Evolutionary conservation across 441 rosid genomes (phyloP), one percentile per base, ranked within the genome.

Genomic region (Aleurites moluccanus): DNA sequence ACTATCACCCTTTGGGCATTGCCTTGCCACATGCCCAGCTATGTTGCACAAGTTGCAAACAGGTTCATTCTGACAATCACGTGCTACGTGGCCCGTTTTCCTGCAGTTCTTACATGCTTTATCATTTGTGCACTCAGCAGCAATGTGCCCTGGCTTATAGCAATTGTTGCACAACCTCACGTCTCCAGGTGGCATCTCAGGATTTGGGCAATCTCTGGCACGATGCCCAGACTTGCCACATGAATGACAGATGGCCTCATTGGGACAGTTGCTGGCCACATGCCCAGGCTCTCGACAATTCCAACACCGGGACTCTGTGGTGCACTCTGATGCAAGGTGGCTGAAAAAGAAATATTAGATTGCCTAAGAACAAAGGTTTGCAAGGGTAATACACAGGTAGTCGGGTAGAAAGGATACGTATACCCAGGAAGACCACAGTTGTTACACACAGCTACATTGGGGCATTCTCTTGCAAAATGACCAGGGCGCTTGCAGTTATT

Each of bases 361-460:
- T 35, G 38, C 38, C 38, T 35, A 5, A 35, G 38, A 35, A 35
- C 6, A 35, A 35, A 35, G 38, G 38, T 35, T 35, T 6, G 49
- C 49, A 45, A 45, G 11, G 49, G 49, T n/a, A n/a, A n/a, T n/a
- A n/a, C n/a, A n/a, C n/a, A n/a, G n/a, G n/a, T 9, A 45, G 15
- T 45, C 49, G 1, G 15, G 49, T 13, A 20, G 66, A 27, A 61
- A 53, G 16, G 62, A 72, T 3, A n/a, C 11, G 33, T 73, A n/a
- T 80, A 92, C 97, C 97, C 96, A 1, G 97, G 91, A 77, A 90
- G 93, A 66, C 90, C 88, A 70, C 97, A 92, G 71, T 89, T 92
- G 88, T 92, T 90, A 85, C 96, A 92, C 70, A 90, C 87, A 35
- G 92, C 87, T 78, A 79, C 97, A 85, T 89, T 92, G 25, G 91